Base-by-base conservation (phyloP, 2,329 filamentous ascomycete species). In the Cytospora piceicola region DNA sequence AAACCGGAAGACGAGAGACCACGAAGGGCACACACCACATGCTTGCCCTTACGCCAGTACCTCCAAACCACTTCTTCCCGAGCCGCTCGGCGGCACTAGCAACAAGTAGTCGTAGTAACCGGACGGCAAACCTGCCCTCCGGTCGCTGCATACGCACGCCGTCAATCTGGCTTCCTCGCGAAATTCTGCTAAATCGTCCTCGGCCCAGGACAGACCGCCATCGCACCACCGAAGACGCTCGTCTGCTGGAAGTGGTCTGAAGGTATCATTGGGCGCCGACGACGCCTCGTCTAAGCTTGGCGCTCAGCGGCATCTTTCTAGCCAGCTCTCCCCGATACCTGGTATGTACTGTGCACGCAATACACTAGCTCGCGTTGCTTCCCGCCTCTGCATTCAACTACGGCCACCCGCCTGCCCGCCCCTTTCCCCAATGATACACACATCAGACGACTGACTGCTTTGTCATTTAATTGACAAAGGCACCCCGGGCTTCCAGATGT, bases 401-500 rank as follows among this genome's bases (percentile, higher is more conserved):
- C 69, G 46, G 67, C 64, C 30, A 39, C 58, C 58, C 52, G 54
- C 58, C 64, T 58, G 57, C 63, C 63, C 53, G 17, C 27, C 36
- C 53, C 27, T 29, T 39, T 30, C 46, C 42, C 52, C 42, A 32
- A 29, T 58, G 32, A 56, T 55, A n/a, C n/a, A n/a, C n/a, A n/a
- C n/a, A n/a, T n/a, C n/a, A 59, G 15, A 30, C 24, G 17, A 36
- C 58, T 65, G 30, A 66, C 42, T 30, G 22, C 49, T 34, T 66
- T 36, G 11, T n/a, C 42, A n/a, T 36, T n/a, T 24, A 29, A 27
- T 27, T 58, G 39, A 65, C 72, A 65, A 77, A 85, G 83, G 85
- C 73, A 88, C 83, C 60, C 83, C 87, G 53, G 82, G 79, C 72
- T 73, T 78, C 70, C 79, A 81, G 73, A 97, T 97, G 94, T 91